Base-by-base conservation (phyloP, 768 basidiomycete species). In the Ramaria sp. region DNA sequence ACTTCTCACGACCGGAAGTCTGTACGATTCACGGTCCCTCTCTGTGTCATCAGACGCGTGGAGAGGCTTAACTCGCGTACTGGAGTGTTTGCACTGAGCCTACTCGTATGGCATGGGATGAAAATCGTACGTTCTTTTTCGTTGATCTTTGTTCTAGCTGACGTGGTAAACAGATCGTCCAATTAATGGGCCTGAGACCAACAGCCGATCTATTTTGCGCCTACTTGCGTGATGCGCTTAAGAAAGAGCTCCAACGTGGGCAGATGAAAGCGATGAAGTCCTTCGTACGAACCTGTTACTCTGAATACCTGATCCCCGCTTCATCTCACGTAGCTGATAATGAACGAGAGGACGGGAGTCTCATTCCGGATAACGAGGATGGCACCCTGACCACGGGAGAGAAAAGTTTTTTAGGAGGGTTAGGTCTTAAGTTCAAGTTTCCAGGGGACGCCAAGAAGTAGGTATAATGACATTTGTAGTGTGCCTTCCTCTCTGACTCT, bases 131-230 rank as follows among this genome's bases (percentile, higher is more conserved):
- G 82, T 73, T 32, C 56, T 47, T 39, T 30, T 58, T 16, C 55
- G 52, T 55, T 43, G 44, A 22, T 43, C 45, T 50, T 30, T 44
- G 6, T 48, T n/a, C n/a, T 8, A 2, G 15, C 16, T 22, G 16
- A 16, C 28, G 3, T 34, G 6, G 28, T 5, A 22, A 47, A 47
- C 54, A 88, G 87, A 79, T 95, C 59, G 80, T 98, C 1, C 96
- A 98, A 71, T 71, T 99, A 50, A 97, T 95, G 0, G 90, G 92
- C 1, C 76, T 98, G 24, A 78, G 93, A 25, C 92, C 93, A 15
- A 92, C 91, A 0, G 95, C 94, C 16, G 93, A 96, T 61, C 76
- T 85, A 30, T 99, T 98, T 73, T 96, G 94, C 64, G 78, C 84
- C 1, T 73, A 91, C 5, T 78, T 99, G 0, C 83, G 93, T 7